These are phyloP conservation scores for Phlyctochytrium planicorne DNA, from an alignment of 192 early-diverging fungal species.

Conservation along the genomic window DNA sequence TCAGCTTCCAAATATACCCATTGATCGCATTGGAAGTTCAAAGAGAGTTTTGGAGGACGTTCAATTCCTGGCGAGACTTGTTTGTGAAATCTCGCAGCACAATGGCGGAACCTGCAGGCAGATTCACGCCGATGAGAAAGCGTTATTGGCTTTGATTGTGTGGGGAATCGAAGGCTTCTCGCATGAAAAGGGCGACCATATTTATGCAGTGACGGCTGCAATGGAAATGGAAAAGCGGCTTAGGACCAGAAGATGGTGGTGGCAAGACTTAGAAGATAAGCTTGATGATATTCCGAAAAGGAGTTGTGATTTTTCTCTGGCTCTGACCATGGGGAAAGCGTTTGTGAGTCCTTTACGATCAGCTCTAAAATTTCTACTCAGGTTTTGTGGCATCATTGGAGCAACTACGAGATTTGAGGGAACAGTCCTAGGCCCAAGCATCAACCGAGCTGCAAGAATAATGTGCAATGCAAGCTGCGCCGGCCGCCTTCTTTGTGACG, in stretches of 20 bases:
- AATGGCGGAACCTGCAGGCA: constrained; percentile 27
- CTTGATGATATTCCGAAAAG: not conserved
- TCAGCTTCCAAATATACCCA: no score
- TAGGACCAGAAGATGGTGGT: not conserved
- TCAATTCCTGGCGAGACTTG: not conserved
- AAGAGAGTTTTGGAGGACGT: not conserved
- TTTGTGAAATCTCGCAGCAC: not conserved
- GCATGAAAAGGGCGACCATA: constrained; percentile 29
- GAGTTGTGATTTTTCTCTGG: not conserved
- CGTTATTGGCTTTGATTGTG: constrained; percentile 29
- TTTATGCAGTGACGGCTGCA: constrained; percentile 26
- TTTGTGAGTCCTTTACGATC: not conserved
- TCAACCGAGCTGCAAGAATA: constrained; percentile 36
- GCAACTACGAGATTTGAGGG: constrained; percentile 28
- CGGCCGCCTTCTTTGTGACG: no score
- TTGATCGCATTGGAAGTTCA: no score
- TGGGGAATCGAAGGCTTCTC: constrained; percentile 40
- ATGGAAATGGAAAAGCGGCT: constrained; percentile 11
- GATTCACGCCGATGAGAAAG: constrained; percentile 42
- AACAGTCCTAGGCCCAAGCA: constrained; percentile 31
- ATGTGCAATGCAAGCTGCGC: constrained; percentile 30
- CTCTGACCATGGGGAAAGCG: not conserved
- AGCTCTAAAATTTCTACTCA: not conserved
- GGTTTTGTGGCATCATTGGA: constrained; percentile 10
- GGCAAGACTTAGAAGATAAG: no score